A percentile compares a stretch with the other conserved stretches of the same genome.
Conservation (phyloP, 805 yeast species). For the Alloascoidea hylecoeti region DNA sequence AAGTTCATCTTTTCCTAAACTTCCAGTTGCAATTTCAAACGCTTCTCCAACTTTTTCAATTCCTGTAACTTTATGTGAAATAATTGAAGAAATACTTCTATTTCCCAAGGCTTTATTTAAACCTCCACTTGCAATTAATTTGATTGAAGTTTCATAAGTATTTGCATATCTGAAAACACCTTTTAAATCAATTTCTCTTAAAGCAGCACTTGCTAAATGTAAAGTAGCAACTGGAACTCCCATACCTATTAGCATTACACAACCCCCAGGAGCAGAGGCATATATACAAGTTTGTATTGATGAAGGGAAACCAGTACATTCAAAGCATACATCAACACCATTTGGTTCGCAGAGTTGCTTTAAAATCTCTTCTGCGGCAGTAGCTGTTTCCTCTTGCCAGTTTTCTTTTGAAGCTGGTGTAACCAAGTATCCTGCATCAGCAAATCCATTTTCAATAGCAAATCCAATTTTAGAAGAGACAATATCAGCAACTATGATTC, state of each 20-base stretch:
- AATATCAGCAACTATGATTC: constrained; percentile 53
- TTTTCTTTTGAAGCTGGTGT: constrained; percentile 10
- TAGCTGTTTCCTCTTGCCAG: constrained; percentile 6
- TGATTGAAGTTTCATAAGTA: constrained; percentile 14
- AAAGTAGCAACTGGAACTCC: constrained; percentile 17
- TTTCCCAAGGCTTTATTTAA: constrained; percentile 1
- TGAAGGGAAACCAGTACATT: constrained; percentile 8
- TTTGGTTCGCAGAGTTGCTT: background rate
- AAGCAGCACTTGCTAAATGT: constrained; percentile 15
- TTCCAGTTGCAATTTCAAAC: constrained; percentile 14
- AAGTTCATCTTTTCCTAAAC: background rate
- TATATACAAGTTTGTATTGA: constrained; percentile 8
- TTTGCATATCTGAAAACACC: constrained; percentile 19
- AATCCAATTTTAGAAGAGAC: constrained; percentile 24
- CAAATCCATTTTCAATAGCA: constrained; percentile 16
- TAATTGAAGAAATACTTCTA: constrained; percentile 9
- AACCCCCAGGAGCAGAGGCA: constrained; percentile 13
- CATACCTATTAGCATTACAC: constrained; percentile 15
- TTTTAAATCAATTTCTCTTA: constrained; percentile 16
- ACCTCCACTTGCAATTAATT: constrained; percentile 10
- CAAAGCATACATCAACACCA: constrained; percentile 6
- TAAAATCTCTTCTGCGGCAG: background rate
- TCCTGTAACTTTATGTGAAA: constrained; percentile 16
- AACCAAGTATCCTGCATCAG: constrained; percentile 13
- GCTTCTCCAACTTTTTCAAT: constrained; percentile 14